Evolutionary conservation across 2,329 filamentous ascomycete species (phyloP).

Genomic region (Fusarium lyarnte): DNA sequence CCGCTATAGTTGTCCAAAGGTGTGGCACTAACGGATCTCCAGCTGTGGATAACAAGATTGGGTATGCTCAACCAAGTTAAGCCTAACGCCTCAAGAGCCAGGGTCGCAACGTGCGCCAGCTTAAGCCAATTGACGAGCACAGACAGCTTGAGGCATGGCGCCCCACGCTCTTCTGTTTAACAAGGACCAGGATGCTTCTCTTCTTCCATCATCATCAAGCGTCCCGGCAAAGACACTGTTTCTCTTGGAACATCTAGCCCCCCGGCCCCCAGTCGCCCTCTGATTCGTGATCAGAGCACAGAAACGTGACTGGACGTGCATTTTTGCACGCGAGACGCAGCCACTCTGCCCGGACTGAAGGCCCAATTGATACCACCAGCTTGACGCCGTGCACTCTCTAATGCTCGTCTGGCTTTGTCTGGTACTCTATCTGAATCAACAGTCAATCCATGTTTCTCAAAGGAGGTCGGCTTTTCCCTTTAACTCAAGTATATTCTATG

Average conservation of each 20-base stretch:
- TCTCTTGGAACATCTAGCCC: slow-evolving; percentile 14
- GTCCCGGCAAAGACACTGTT: slow-evolving; percentile 13
- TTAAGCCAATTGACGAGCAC: slow-evolving; percentile 29
- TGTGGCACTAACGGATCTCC: slow-evolving; percentile 26
- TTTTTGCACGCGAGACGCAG: slow-evolving; percentile 33
- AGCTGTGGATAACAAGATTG: slow-evolving; percentile 19
- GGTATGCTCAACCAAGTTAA: slow-evolving; percentile 21
- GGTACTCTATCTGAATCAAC: slow-evolving; percentile 8
- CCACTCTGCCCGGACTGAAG: slow-evolving; percentile 9
- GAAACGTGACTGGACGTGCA: slow-evolving; percentile 37
- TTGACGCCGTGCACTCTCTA: slow-evolving; percentile 28
- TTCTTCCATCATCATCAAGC: slow-evolving; percentile 31
- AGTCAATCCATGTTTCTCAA: slow-evolving; percentile 12
- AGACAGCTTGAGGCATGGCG: slow-evolving; percentile 27
- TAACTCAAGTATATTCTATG: slow-evolving; percentile 7
- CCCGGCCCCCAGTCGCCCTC: slow-evolving; percentile 3
- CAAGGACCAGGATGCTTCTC: slow-evolving; percentile 8
- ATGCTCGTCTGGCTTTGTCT: slow-evolving; percentile 5
- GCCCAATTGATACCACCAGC: slow-evolving; percentile 13
- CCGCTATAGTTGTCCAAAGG: slow-evolving; percentile 45
- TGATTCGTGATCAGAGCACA: slow-evolving; percentile 30
- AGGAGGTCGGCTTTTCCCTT: background rate
- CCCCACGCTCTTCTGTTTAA: slow-evolving; percentile 24
- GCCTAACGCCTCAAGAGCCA: slow-evolving; percentile 30
- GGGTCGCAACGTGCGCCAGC: slow-evolving; percentile 32